Conservation (phyloP, 169 alveolate species). For the Plasmodium reichenowi region DNA sequence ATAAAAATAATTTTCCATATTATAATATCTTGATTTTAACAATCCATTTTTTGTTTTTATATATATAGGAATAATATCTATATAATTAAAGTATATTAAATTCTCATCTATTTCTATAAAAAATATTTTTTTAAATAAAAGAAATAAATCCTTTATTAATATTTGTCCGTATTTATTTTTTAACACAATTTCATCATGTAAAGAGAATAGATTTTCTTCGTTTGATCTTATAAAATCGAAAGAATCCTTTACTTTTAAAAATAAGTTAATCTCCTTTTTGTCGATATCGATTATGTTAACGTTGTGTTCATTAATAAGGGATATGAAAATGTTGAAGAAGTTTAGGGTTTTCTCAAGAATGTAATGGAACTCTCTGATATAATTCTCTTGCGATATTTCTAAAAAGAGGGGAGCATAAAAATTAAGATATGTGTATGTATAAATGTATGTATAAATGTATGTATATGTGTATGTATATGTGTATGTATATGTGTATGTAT, state of each 20-base stretch:
- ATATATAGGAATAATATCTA: conserved; percentile 53
- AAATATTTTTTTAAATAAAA: conserved; percentile 13
- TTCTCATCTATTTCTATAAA: conserved; percentile 13
- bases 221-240: conserved; percentile 2
- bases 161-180: conserved; percentile 66
- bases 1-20: conserved; percentile 25
- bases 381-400: conserved; percentile 13
- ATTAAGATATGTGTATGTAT: not conserved
- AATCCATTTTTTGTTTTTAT: conserved; percentile 39
- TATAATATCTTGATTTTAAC: conserved; percentile 37
- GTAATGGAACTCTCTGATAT: conserved; percentile 14
- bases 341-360: conserved; percentile 20
- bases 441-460: no score
- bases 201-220: conserved; percentile 31
- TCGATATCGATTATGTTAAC: conserved; percentile 7
- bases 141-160: conserved; percentile 32
- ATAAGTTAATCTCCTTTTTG: conserved; percentile 43
- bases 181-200: conserved; percentile 48
- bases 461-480: no score
- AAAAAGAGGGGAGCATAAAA: not conserved
- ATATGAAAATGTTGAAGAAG: conserved; percentile 18
- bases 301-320: conserved; percentile 32
- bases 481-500: no score
- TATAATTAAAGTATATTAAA: conserved; percentile 39
- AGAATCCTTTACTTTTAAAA: conserved; percentile 49